Percentiles rank a stretch among this genome's conserved stretches.
phyloP scores from a whole-genome alignment of 176 grass and related monocot species.

The Chloris gayana region DNA sequence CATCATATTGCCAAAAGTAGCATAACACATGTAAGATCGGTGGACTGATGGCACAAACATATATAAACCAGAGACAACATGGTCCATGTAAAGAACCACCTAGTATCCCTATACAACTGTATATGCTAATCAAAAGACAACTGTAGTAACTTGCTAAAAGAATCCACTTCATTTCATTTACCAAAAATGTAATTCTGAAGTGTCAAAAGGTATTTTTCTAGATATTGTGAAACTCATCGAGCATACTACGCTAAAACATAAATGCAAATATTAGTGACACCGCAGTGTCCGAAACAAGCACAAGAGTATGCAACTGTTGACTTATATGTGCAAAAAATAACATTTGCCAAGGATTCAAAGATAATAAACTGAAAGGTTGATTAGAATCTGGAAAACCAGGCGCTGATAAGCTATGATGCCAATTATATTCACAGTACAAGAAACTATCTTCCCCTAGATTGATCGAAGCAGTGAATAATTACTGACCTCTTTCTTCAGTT shows the following conservation, averaged over 20 bases:
- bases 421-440: not conserved
- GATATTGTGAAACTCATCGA: not conserved
- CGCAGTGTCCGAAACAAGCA: conserved; percentile 5
- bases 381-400: not conserved
- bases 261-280: not conserved
- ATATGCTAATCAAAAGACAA: conserved; percentile 21
- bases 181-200: conserved; percentile 4
- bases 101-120: not conserved
- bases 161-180: conserved; percentile 13
- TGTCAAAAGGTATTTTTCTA: not conserved
- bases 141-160: not conserved
- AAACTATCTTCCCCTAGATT: not conserved
- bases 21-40: conserved; percentile 6
- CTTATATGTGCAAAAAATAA: conserved; percentile 19
- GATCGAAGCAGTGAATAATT: conserved; percentile 1
- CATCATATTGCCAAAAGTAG: not conserved
- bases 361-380: conserved; percentile 13
- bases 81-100: conserved; percentile 12
- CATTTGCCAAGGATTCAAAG: conserved; percentile 5
- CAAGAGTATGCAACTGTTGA: not conserved
- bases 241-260: not conserved
- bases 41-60: conserved; percentile 6
- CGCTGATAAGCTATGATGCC: not conserved
- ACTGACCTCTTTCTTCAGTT: conserved; percentile 78
- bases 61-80: not conserved